Conservation (phyloP, 1,284 basidiomycete species). For the Heterobasidion parviporum region DNA sequence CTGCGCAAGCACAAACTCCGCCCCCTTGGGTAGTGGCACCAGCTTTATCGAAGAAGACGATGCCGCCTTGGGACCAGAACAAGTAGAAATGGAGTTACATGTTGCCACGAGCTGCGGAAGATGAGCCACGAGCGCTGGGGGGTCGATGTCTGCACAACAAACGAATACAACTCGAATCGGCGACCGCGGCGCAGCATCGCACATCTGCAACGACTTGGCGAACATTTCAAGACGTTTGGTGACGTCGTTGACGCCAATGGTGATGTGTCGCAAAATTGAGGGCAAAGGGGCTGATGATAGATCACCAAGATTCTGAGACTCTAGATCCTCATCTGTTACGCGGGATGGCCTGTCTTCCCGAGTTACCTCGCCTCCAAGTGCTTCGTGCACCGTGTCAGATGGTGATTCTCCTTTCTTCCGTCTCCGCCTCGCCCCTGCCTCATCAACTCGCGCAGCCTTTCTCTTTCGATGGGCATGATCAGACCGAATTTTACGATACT, state of each 20-base stretch:
- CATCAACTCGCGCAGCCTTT: conserved; percentile 5
- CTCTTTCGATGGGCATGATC: conserved; percentile 28
- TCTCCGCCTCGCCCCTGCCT: conserved; percentile 11
- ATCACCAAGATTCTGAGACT: not conserved
- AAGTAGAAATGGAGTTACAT: conserved; percentile 42
- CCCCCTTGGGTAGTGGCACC: conserved; percentile 63
- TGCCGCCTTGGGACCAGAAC: too few relatives aligned
- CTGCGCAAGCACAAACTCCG: conserved; percentile 59
- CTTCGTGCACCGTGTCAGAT: too few relatives aligned
- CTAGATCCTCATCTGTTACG: not conserved
- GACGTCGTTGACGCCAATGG: conserved; percentile 75
- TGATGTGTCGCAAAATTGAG: conserved; percentile 41
- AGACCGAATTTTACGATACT: conserved; percentile 28
- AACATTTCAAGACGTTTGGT: conserved; percentile 68
- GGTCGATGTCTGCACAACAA: conserved; percentile 66
- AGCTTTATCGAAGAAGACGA: conserved; percentile 35
- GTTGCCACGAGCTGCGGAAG: conserved; percentile 66
- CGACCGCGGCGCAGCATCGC: conserved; percentile 5
- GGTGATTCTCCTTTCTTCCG: not conserved
- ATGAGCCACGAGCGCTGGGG: conserved; percentile 62
- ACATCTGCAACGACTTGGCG: conserved; percentile 28
- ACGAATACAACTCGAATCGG: conserved; percentile 48
- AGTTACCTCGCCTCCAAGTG: not conserved
- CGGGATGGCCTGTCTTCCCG: not conserved
- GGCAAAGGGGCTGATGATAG: conserved; percentile 20